A percentile compares a stretch with the other conserved stretches of the same genome.
phyloP scores from a whole-genome alignment of 2,329 filamentous ascomycete species.

The Fusarium liriodendri region DNA sequence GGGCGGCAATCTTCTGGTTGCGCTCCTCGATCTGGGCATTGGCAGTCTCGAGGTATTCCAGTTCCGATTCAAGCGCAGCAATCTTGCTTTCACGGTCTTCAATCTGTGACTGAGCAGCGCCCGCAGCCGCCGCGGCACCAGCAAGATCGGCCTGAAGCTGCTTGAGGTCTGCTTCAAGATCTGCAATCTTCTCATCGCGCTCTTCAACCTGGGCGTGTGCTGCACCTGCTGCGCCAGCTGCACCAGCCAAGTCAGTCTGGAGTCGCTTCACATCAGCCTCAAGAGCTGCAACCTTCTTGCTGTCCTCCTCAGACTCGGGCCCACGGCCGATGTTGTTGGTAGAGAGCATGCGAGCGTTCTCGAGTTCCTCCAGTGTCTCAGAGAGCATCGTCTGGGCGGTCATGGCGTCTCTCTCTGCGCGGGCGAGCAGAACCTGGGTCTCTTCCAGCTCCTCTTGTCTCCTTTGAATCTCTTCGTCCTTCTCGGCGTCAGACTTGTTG shows the following conservation, averaged over 20 bases:
- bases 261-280: conserved; percentile 52
- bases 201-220: conserved; percentile 46
- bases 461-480: conserved; percentile 71
- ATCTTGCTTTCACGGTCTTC: conserved; percentile 39
- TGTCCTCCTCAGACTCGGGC: conserved; percentile 45
- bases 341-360: conserved; percentile 46
- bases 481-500: conserved; percentile 81
- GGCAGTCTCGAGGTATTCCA: conserved; percentile 29
- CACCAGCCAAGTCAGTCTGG: conserved; percentile 33
- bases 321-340: conserved; percentile 35
- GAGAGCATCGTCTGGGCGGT: conserved; percentile 62
- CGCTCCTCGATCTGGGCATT: conserved; percentile 39
- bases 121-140: conserved; percentile 10
- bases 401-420: conserved; percentile 52
- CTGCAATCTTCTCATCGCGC: conserved; percentile 52
- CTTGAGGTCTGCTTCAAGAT: conserved; percentile 50
- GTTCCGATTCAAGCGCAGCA: conserved; percentile 29
- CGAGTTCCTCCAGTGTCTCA: conserved; percentile 60
- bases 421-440: conserved; percentile 49
- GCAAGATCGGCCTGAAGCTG: conserved; percentile 35
- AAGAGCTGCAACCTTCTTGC: conserved; percentile 53
- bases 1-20: conserved; percentile 31
- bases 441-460: conserved; percentile 68
- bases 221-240: conserved; percentile 38
- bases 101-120: conserved; percentile 28